A percentile compares a stretch with the other conserved stretches of the same genome.
Evolutionary conservation across 108 stramenopile species (phyloP).

Genomic region (Schizochytrium sp.): DNA sequence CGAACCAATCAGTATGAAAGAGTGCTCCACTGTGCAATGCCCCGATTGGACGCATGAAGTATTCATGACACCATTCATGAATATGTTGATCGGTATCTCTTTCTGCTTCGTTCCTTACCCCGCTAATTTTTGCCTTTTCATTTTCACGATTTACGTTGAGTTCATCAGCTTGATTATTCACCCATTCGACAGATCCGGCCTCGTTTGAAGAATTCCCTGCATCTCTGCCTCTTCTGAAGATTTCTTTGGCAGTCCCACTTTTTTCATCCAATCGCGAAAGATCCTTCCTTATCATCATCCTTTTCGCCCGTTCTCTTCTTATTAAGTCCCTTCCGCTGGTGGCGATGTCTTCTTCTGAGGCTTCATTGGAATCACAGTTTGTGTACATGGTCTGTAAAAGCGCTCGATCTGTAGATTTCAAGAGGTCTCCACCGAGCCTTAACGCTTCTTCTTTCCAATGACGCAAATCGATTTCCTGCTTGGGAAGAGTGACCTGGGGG

Average conservation of each 20-base stretch:
- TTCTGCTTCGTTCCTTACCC: background rate
- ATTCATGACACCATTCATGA: conserved; percentile 26
- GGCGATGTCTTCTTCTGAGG: background rate
- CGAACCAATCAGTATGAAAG: conserved; percentile 58
- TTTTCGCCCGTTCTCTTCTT: too few species aligned
- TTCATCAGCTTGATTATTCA: too few species aligned
- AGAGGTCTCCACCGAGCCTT: background rate
- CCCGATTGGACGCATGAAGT: conserved; percentile 50
- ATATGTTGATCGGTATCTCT: background rate
- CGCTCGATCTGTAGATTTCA: too few species aligned
- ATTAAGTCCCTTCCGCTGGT: too few species aligned
- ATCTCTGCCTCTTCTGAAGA: too few species aligned
- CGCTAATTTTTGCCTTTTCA: background rate
- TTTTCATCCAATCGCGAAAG: too few species aligned
- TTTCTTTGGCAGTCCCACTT: too few species aligned
- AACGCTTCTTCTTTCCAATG: background rate
- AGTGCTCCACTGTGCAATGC: background rate
- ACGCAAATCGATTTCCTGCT: background rate
- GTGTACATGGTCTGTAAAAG: too few species aligned
- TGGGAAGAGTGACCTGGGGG: background rate
- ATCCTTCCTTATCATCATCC: too few species aligned
- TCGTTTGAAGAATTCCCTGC: too few species aligned
- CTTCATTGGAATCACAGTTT: background rate
- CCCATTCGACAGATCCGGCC: too few species aligned
- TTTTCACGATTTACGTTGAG: too few species aligned